These are phyloP conservation scores for Zoysia matrella DNA, from an alignment of 202 grass and related monocot genomes.

Conservation along the genomic window DNA sequence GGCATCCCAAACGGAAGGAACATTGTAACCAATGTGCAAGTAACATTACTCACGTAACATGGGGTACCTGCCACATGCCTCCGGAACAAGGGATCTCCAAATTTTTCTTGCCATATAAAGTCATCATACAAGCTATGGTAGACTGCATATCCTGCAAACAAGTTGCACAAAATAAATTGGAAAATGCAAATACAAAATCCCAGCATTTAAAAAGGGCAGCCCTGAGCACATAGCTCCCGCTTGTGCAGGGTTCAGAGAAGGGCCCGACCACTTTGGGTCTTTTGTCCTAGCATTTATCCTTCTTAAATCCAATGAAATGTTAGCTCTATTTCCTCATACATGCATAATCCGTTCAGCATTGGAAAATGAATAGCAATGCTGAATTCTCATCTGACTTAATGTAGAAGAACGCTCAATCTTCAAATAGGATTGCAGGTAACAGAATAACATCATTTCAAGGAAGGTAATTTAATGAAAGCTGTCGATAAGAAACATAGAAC, in stretches of 20 bases:
- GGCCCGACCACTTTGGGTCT: too few relatives aligned
- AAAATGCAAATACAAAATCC: not conserved
- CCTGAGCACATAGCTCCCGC: too few relatives aligned
- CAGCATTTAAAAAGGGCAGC: too few relatives aligned
- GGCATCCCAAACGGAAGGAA: not conserved
- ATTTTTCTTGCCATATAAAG: conserved; percentile 87
- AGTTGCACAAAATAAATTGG: conserved; percentile 1
- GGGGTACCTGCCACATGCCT: conserved; percentile 81
- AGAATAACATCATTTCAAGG: conserved; percentile 15
- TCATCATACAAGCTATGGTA: conserved; percentile 95
- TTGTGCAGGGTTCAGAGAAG: too few relatives aligned
- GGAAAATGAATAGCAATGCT: not conserved
- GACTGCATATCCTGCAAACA: conserved; percentile 72
- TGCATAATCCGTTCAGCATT: not conserved
- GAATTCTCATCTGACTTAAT: not conserved
- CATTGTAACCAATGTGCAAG: not conserved
- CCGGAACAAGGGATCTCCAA: conserved; percentile 87
- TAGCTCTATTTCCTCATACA: not conserved
- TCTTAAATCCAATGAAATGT: not conserved
- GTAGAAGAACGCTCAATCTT: not conserved
- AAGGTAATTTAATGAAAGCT: conserved; percentile 4
- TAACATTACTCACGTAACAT: not conserved
- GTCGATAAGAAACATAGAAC: conserved; percentile 23
- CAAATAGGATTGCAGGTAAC: not conserved
- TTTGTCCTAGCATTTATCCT: not conserved